Percentiles rank a stretch among this genome's conserved stretches.
These are phyloP conservation scores for Trichosporon sp. DNA, from an alignment of 1,284 basidiomycete genomes.

Conservation along the genomic window DNA sequence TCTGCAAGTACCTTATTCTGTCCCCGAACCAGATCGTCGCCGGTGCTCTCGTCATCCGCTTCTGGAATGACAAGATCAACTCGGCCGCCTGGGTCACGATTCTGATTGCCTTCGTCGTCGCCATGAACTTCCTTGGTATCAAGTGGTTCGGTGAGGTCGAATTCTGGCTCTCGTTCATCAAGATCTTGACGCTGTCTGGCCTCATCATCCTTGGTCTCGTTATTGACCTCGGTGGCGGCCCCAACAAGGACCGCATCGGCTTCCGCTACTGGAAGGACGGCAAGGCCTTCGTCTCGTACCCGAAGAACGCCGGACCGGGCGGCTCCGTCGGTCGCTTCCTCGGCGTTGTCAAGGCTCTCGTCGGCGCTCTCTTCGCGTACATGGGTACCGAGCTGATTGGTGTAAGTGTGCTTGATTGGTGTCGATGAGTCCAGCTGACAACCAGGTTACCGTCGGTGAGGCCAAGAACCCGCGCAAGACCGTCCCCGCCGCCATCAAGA, in stretches of 20 bases:
- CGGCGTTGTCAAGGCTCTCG: conserved; percentile 55
- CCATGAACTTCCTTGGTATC: conserved; percentile 68
- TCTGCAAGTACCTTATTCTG: conserved; percentile 56
- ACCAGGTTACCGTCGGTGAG: conserved; percentile 50
- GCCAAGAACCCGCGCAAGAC: conserved; percentile 58
- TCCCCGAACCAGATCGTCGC: conserved; percentile 53
- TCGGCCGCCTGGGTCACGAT: conserved; percentile 47
- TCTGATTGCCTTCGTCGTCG: conserved; percentile 39
- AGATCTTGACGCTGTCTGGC: conserved; percentile 59
- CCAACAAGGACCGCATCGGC: conserved; percentile 60
- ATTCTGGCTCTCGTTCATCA: conserved; percentile 54
- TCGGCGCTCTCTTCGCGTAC: conserved; percentile 50
- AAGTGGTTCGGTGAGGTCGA: conserved; percentile 66
- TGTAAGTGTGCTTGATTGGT: neutral
- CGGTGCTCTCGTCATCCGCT: conserved; percentile 44
- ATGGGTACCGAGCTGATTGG: conserved; percentile 59
- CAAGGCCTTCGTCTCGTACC: conserved; percentile 34
- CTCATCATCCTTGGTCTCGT: conserved; percentile 58
- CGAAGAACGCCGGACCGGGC: conserved; percentile 1
- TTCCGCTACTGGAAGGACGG: conserved; percentile 56
- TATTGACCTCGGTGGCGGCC: conserved; percentile 65
- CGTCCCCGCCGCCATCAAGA: conserved; percentile 57
- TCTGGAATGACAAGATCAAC: conserved; percentile 38
- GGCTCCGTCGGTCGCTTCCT: conserved; percentile 58
- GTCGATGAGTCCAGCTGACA: neutral